Evolutionary conservation across 1,284 basidiomycete genomes (phyloP).

Genomic region (Tilletia walkeri): DNA sequence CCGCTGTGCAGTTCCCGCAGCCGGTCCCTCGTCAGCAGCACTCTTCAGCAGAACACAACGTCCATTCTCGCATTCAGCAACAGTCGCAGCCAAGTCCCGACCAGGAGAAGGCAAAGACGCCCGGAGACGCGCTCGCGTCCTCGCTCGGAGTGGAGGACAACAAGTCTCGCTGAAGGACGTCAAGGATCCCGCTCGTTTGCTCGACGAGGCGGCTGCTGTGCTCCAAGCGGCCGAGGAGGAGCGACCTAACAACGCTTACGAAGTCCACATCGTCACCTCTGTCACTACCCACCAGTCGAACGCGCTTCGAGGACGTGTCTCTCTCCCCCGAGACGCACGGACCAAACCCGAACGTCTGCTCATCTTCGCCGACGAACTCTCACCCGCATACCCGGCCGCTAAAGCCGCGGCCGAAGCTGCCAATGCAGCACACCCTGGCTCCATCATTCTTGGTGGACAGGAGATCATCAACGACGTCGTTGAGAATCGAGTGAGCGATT

Average conservation of each 20-base stretch:
- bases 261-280: constrained; percentile 51
- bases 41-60: neutral
- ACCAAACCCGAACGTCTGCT: constrained; percentile 49
- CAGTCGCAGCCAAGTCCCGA: constrained; percentile 21
- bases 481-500: constrained; percentile 42
- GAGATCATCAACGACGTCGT: constrained; percentile 49
- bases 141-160: constrained; percentile 14
- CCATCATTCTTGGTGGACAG: constrained; percentile 43
- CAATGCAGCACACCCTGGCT: constrained; percentile 2
- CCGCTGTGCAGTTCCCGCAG: too few species aligned
- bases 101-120: constrained; percentile 31
- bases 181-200: neutral
- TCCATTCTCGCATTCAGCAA: neutral
- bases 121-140: constrained; percentile 11
- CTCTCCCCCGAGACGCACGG: constrained; percentile 44
- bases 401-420: constrained; percentile 10
- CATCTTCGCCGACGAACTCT: constrained; percentile 51
- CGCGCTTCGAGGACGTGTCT: constrained; percentile 49
- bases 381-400: constrained; percentile 19
- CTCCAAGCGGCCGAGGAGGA: constrained; percentile 32
- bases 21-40: neutral
- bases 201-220: constrained; percentile 24
- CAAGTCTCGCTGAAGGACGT: constrained; percentile 12
- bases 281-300: constrained; percentile 52
- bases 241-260: constrained; percentile 47